Evolutionary conservation across 768 basidiomycete genomes (phyloP).

Genomic region (button mushroom (Agaricus bisporus)): DNA sequence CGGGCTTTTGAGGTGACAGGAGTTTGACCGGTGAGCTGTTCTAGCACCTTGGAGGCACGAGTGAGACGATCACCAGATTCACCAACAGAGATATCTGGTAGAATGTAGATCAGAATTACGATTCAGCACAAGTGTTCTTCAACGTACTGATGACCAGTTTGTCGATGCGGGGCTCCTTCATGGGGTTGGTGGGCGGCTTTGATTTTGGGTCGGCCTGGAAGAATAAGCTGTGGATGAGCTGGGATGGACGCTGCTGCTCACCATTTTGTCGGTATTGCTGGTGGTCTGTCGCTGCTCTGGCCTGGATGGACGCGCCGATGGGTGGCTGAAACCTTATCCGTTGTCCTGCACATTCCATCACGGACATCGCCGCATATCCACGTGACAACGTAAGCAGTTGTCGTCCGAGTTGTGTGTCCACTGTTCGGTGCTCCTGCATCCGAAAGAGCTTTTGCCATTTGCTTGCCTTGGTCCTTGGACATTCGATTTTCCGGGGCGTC

Average conservation of each 20-base stretch:
- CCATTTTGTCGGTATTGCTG: slow-evolving; percentile 33
- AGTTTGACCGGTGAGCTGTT: slow-evolving; percentile 98
- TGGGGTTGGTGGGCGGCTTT: slow-evolving; percentile 82
- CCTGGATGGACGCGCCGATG: slow-evolving; percentile 16
- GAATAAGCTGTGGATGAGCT: not conserved
- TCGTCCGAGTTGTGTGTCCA: not conserved
- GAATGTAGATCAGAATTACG: slow-evolving; percentile 11
- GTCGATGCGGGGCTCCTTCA: slow-evolving; percentile 95
- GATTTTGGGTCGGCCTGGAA: slow-evolving; percentile 78
- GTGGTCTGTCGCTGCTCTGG: slow-evolving; percentile 32
- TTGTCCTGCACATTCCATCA: slow-evolving; percentile 24
- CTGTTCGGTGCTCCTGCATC: no score
- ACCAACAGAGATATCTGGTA: slow-evolving; percentile 95
- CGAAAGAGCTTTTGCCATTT: no score
- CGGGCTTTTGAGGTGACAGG: slow-evolving; percentile 99
- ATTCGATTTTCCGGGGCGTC: no score
- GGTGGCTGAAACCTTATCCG: slow-evolving; percentile 40
- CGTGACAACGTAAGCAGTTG: not conserved
- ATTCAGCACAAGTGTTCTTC: not conserved
- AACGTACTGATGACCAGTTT: slow-evolving; percentile 99
- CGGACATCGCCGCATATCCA: slow-evolving; percentile 22
- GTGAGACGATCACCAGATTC: slow-evolving; percentile 99
- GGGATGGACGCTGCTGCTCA: slow-evolving; percentile 17
- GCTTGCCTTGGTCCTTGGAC: no score
- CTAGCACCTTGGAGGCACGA: slow-evolving; percentile 97